These are phyloP conservation scores for Porphyrellus sp. DNA, from an alignment of 1,284 basidiomycete genomes.

Conservation along the genomic window DNA sequence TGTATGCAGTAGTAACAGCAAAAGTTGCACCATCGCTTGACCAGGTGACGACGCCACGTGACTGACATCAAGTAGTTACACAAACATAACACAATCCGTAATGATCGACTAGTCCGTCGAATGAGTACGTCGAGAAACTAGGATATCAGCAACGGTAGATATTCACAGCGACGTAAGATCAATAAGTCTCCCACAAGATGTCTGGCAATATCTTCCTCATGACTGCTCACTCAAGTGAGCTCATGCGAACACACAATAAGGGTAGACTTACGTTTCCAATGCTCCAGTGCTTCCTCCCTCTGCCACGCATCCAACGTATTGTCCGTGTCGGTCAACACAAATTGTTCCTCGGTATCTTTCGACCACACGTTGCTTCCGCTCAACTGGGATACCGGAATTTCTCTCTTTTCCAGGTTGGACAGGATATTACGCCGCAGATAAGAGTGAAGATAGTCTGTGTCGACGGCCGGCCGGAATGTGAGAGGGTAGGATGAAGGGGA, in stretches of 20 bases:
- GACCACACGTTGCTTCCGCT: conserved; percentile 35
- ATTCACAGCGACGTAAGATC: conserved; percentile 2
- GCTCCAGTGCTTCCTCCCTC: conserved; percentile 55
- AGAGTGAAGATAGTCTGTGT: conserved; percentile 64
- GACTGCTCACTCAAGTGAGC: conserved; percentile 27
- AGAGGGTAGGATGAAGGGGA: conserved; percentile 56
- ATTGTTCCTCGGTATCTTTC: conserved; percentile 39
- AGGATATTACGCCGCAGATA: conserved; percentile 58
- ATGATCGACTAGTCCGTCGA: too few relatives aligned
- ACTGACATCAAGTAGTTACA: too few relatives aligned
- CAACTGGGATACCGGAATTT: conserved; percentile 52
- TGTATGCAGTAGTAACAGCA: too few relatives aligned
- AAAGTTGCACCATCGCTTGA: too few relatives aligned
- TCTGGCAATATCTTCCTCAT: conserved; percentile 40
- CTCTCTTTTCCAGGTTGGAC: conserved; percentile 44
- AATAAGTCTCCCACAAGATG: conserved; percentile 39
- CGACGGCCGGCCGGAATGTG: conserved; percentile 57
- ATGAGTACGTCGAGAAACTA: too few relatives aligned
- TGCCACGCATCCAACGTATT: conserved; percentile 65
- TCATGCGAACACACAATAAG: not conserved
- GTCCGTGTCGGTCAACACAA: conserved; percentile 55
- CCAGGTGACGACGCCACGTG: too few relatives aligned
- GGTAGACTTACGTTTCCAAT: conserved; percentile 68
- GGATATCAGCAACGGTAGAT: not conserved
- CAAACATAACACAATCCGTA: too few relatives aligned